Base-by-base conservation (phyloP, 441 rosid genomes). In the Pelargonium myrrhifolium region DNA sequence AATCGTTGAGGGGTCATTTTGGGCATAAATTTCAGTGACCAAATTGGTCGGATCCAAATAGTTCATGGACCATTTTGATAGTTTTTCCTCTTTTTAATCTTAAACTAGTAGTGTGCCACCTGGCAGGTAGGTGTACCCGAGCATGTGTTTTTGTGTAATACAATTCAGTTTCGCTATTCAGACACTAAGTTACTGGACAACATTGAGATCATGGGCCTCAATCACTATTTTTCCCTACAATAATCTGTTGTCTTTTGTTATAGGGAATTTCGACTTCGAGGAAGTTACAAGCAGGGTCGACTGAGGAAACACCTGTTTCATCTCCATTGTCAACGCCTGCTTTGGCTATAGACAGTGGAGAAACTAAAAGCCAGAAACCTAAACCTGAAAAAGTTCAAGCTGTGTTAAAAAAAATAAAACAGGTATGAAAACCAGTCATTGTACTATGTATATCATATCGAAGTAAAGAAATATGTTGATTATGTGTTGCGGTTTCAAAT, bases 311-410 rank as follows among this genome's bases (percentile, higher is more conserved):
- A 56, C 83, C 95, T 2, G 65, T 85, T 77, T 68, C 87, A 47
- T 93, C 98, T 66, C 97, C 95, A 26, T 74, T 93, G 68, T 17
- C 59, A 17, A 82, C 87, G 68, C 89, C 93, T 59, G 76, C 71
- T 63, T 77, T 89, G 73, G 71, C 86, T 35, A 65, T 80, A 62
- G 72, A 68, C 58, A 74, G 80, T 75, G 92, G 94, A 62, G 82
- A 84, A 71, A 71, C 77, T 76, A 88, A 86, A 70, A 86, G 82
- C 71, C 85, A 87, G 72, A 88, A 84, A 78, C 61, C 84, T 37
- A 93, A 85, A 81, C 84, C 86, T 59, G 43, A 81, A 37, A 81
- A 73, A 66, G 98, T 93, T 76, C 95, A 90, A 72, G 98, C 93
- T 56, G 82, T 89, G 53, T 72, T 87, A 17, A 93, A 87, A 83